Evolutionary conservation across 2,329 filamentous ascomycete species (phyloP), one percentile per base, ranked within the genome.

Genomic region (Fusarium luffae): DNA sequence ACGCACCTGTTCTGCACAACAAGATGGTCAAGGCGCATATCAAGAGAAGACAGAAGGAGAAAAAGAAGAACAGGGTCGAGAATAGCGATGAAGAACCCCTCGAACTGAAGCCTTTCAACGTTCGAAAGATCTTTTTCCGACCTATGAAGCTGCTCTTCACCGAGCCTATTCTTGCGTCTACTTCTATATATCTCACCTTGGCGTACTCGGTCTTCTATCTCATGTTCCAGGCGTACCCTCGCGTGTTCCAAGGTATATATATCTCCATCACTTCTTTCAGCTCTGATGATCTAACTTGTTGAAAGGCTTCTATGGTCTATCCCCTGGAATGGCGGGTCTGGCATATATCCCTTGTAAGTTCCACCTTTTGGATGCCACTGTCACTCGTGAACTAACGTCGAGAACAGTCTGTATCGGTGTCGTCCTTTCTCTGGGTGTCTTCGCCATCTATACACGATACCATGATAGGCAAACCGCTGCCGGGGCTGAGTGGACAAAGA

Each of bases 171-270:
- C 82, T 87, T 18, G 73, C 85, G 4, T 74, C 82, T 2, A 80
- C 85, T 8, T 83, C 82, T 3, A 71, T 79, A 0, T 86, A 86
- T 69, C 80, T 86, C 65, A 82, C 85, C 3, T 81, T 87, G 55
- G 79, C 83, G 5, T 87, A 86, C 63, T 82, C 84, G 19, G 82
- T 84, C 8, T 78, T 86, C 30, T 87, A 86, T 68, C 84, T 86
- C 76, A 77, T 85, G 55, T 86, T 86, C 70, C 81, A 81, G 28
- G 85, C 84, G 7, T 86, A 83, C 70, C 84, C 84, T 0, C 84
- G 85, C 25, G 80, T 86, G 3, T 86, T 81, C 54, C 76, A 84
- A 70, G 68, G 75, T 68, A 50, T 23, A 48, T 52, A 16, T 18
- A n/a, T 25, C 21, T 25, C 6, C 23, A 13, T 21, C 41, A 19